Base-by-base conservation (phyloP, 2,329 filamentous ascomycete species). In the Blastomyces emzantsi region DNA sequence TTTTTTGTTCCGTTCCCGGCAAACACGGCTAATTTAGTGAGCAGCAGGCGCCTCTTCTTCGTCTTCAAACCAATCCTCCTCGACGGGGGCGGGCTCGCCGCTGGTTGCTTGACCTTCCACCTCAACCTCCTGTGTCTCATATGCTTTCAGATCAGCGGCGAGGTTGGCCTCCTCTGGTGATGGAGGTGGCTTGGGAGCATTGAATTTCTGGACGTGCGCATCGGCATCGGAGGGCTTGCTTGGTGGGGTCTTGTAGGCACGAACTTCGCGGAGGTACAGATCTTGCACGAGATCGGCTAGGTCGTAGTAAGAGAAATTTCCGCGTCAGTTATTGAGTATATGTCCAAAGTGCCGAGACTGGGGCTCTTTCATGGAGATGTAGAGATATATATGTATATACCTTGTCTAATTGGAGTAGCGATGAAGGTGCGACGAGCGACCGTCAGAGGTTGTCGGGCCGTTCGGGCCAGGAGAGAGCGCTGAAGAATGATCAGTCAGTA, bases 211-310 rank as follows among this genome's bases (percentile, higher is more conserved):
- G 72, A 97, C 94, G 72, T 96, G 89, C 76, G 90, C 92, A 71
- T 93, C 88, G 75, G 92, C 83, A 75, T 97, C 94, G 73, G 86
- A 85, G 68, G 91, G 84, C 84, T 97, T 96, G 81, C 93, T 77
- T 70, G 86, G 82, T 64, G 90, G 82, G 68, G 87, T 82, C 86
- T 97, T 97, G 89, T 96, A 97, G 80, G 87, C 86, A 82, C 93
- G 94, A 76, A 99, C 87, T 81, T 97, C 92, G 79, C 88, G 89
- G 72, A 99, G 87, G 85, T 99, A 99, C 75, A 99, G 86, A 77
- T 97, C 93, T 81, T 97, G 94, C 73, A 99, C 90, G 74, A 96
- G 87, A 79, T 99, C 94, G 86, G 90, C 94, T 97, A 75, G 47
- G 68, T 62, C n/a, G 64, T 57, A 59, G 60, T 43, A 58, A 22